Evolutionary conservation across 2,329 filamentous ascomycete genomes (phyloP).

Genomic region (Trichophyton verrucosum): DNA sequence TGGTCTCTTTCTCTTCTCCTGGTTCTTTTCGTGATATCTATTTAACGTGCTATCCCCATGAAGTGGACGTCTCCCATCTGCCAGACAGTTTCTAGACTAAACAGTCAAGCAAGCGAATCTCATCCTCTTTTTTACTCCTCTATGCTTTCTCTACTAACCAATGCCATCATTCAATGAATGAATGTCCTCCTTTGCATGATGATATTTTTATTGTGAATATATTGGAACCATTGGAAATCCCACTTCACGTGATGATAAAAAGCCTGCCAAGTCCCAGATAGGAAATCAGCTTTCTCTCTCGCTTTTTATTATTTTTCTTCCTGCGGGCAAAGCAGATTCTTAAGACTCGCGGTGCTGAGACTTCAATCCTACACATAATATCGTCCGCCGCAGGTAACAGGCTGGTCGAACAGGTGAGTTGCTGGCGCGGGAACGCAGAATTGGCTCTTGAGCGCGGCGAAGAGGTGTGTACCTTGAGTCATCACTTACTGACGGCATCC

Average conservation of each 20-base stretch:
- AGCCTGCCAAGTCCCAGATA: neutral
- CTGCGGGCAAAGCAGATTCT: neutral
- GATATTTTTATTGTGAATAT: neutral
- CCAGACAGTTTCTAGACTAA: neutral
- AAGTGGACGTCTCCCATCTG: neutral
- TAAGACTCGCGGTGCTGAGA: neutral
- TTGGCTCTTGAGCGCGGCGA: too few relatives aligned
- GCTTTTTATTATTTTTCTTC: neutral
- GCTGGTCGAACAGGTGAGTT: neutral
- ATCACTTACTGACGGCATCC: neutral
- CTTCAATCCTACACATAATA: neutral
- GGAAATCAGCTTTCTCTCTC: neutral
- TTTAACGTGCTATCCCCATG: neutral
- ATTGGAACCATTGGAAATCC: neutral
- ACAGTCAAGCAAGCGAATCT: neutral
- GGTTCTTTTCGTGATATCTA: neutral
- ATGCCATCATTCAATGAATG: neutral
- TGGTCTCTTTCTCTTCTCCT: neutral
- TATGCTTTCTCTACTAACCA: neutral
- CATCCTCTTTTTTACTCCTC: neutral
- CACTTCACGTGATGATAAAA: conserved; percentile 4
- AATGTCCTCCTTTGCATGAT: neutral
- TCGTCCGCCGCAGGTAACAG: neutral
- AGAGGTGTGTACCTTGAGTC: neutral
- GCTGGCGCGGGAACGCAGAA: too few relatives aligned